Base-by-base conservation (phyloP, 495 filamentous ascomycete genomes). In the Neurospora cerealis region DNA sequence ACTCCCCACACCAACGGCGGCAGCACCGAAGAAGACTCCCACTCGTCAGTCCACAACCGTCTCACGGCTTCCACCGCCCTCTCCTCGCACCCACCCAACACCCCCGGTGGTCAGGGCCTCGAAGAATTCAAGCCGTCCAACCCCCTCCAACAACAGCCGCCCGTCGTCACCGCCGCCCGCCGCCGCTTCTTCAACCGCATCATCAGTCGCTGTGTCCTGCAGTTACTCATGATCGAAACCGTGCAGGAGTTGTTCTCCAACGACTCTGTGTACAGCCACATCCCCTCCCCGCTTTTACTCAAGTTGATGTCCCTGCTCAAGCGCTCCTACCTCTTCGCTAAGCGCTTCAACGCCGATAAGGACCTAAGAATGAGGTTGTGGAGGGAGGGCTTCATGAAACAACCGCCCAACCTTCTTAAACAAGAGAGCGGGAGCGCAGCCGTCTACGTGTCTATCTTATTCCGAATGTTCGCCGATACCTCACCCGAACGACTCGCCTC, bases 331-430 rank as follows among this genome's bases (percentile, higher is more conserved):
- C 89, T 93, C 39, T 99, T 99, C 75, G 96, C 96, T 15, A 95
- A 95, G 80, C 92, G 91, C 74, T 99, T 99, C 87, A 99, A 99
- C 81, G 92, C 91, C 74, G 94, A 99, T 83, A 96, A 97, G 80
- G 96, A 98, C 74, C 85, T 99, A 37, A 89, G 96, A 24, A 97
- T 96, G 90, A 89, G 93, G 44, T 85, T 99, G 10, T 98, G 95
- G 94, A 86, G 93, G 34, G 96, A 99, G 78, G 96, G 96, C 8
- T 99, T 98, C 87, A 99, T 99, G 96, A 98, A 97, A 83, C 95
- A 98, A 80, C 96, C 96, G 40, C 96, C 96, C 5, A 99, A 99
- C 79, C 83, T 99, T n/a, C 88, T 99, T 36, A 99, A 99, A 84
- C 96, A 99, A 81, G 96, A 99, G 82, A 92, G 89, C 73, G 95